Evolutionary conservation across 192 early-diverging fungal genomes (phyloP).

Genomic region (Podila clonocystis): DNA sequence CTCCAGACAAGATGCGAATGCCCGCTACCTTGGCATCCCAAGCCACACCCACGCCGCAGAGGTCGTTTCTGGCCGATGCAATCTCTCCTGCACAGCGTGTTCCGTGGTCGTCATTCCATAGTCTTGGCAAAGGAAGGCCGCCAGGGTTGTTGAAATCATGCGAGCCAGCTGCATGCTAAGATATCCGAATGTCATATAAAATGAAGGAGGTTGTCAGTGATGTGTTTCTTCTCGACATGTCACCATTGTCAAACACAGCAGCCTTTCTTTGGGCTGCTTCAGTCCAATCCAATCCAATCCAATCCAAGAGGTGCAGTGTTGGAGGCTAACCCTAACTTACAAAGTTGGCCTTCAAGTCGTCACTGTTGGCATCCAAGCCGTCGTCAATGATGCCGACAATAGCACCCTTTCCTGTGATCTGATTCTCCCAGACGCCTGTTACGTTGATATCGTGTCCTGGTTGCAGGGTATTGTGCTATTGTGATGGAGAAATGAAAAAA

Average conservation of each 20-base stretch:
- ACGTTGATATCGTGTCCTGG: conserved; percentile 91
- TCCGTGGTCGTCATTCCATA: conserved; percentile 89
- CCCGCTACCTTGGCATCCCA: conserved; percentile 88
- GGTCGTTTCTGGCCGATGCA: conserved; percentile 88
- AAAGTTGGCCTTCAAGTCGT: conserved; percentile 90
- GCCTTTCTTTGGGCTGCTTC: neutral
- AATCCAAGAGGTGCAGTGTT: neutral
- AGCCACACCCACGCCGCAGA: conserved; percentile 95
- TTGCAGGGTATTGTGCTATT: conserved; percentile 58
- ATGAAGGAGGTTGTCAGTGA: neutral
- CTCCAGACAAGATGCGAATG: conserved; percentile 88
- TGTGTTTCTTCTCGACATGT: too few species aligned
- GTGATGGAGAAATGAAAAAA: neutral
- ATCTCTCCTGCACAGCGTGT: conserved; percentile 99
- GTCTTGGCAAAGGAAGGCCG: conserved; percentile 76
- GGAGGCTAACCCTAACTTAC: conserved; percentile 58
- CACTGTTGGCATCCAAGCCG: conserved; percentile 87
- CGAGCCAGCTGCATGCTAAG: conserved; percentile 82
- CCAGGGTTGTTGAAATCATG: conserved; percentile 94
- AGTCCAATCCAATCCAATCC: neutral
- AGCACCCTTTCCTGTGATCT: conserved; percentile 87
- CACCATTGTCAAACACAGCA: too few species aligned
- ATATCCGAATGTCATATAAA: conserved; percentile 3
- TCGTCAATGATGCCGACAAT: conserved; percentile 96
- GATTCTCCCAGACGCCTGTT: conserved; percentile 86